Conservation (phyloP, 495 filamentous ascomycete genomes). For the Cercophora newfieldiana region DNA sequence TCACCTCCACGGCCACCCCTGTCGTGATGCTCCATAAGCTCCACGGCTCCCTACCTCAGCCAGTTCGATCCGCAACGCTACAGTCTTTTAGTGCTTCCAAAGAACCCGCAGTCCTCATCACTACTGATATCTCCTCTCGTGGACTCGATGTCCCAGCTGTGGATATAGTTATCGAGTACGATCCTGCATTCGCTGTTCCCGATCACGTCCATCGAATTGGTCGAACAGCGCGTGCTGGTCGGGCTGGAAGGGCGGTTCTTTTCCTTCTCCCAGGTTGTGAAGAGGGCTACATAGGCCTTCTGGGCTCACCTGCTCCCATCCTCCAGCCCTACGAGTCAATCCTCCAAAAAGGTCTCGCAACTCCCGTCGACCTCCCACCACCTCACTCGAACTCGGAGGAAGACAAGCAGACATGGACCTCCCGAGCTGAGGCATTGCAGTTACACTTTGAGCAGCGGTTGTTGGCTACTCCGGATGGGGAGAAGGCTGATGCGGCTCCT, state of each 20-base stretch:
- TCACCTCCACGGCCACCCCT: constrained; percentile 51
- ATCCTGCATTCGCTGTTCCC: constrained; percentile 84
- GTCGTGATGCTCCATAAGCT: constrained; percentile 76
- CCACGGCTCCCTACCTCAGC: constrained; percentile 90
- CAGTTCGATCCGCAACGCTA: constrained; percentile 80
- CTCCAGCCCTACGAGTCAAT: constrained; percentile 49
- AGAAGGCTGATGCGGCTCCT: constrained; percentile 13
- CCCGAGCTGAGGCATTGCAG: constrained; percentile 49
- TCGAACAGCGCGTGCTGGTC: constrained; percentile 89
- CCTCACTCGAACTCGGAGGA: constrained; percentile 14
- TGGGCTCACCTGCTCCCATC: constrained; percentile 49
- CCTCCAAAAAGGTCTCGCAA: constrained; percentile 55
- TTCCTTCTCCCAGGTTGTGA: constrained; percentile 89
- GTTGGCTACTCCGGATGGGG: constrained; percentile 29
- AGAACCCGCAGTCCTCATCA: constrained; percentile 76
- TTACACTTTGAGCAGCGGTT: constrained; percentile 52
- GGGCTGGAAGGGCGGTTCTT: constrained; percentile 79
- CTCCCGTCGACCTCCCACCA: constrained; percentile 40
- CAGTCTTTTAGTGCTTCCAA: constrained; percentile 66
- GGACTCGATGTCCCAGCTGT: constrained; percentile 93
- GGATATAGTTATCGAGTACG: constrained; percentile 91
- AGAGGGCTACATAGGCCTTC: constrained; percentile 80
- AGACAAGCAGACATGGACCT: constrained; percentile 42
- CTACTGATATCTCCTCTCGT: constrained; percentile 92
- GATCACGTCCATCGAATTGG: constrained; percentile 95